Base-by-base conservation (phyloP, 2,329 filamentous ascomycete species). In the Epichloe coenophiala region DNA sequence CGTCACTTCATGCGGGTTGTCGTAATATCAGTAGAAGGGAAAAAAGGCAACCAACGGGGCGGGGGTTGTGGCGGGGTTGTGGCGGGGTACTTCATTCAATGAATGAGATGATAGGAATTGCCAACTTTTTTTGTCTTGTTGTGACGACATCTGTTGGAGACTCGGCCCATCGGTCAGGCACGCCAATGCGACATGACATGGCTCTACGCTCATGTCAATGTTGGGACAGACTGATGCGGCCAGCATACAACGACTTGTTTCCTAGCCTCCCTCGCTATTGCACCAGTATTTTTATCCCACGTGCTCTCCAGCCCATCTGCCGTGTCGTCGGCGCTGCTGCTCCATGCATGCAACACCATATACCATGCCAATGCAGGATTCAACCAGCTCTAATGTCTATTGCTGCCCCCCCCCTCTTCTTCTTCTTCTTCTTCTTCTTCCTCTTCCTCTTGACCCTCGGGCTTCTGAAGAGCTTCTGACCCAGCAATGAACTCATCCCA, bases 401-500 rank as follows among this genome's bases (percentile, higher is more conserved):
- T 68, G 50, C 12, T 55, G 19, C 35, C 54, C 50, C 33, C 23
- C 6, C 2, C 21, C 1, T 1, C 21, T 21, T 80, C 81, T n/a
- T n/a, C n/a, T 17, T 6, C 21, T 5, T 1, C 21, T 21, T 80
- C 81, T 3, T 79, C 45, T 43, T 49, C 69, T 64, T 56, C 72
- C 61, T 49, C 66, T 57, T 85, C 78, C 2, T 80, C 81, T 3
- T 79, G 66, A 57, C 84, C 78, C 3, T 80, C 81, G 3, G 79
- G 80, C 58, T 74, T 80, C 23, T 54, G 53, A 9, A 84, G 70
- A 55, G 84, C 49, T 43, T 49, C 47, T 21, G 38, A 77, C 2
- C 78, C 77, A 2, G 76, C 68, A 55, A 90, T 86, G 60, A 89
- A 90, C 65, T 97, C 89, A 63, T 95, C 86, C 54, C 86, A 82